Evolutionary conservation across 768 basidiomycete species (phyloP), one percentile per base, ranked within the genome.

Genomic region (Auricularia heimuer): DNA sequence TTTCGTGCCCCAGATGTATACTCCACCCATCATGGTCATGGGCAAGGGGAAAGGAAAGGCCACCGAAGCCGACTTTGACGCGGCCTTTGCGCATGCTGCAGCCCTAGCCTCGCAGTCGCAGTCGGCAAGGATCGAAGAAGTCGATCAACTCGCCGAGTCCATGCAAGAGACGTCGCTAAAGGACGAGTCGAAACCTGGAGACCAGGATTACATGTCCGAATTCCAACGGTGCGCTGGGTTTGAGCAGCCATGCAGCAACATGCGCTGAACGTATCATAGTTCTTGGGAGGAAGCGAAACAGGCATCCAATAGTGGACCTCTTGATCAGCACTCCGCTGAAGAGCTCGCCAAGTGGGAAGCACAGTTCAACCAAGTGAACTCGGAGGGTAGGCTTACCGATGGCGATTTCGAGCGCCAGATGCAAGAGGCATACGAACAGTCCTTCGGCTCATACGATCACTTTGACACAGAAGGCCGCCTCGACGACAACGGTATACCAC

Each of bases 301-400:
- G 44, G 29, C 3, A 7, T 16, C 47, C 6, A 18, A 63, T 36
- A 39, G 51, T 36, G 14, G 34, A 3, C 10, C 60, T 54, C 4
- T 51, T 33, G 45, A 63, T 37, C 33, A 61, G 29, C 10, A 61
- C 36, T 14, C 82, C 3, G 70, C 78, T 29, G 86, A 85, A 72
- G 88, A 90, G 65, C 73, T 90, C 64, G 83, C 85, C 1, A 87
- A 85, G 73, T 92, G 90, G 90, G 92, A 93, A 73, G 82, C 89
- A 4, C 85, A 92, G 72, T 88, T 92, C 67, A 86, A 88, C 71
- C 86, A 91, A 66, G 76, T 91, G 51, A 89, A 92, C 88, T 80
- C 79, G 39, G 72, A 81, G 8, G 80, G 87, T 65, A 82, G 88
- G 36, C 86, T 89, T 24, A 77, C 77, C 34, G 86, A 87, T 36